Evolutionary conservation across 306 rosid species (phyloP).

Genomic region (Prunus davidiana): DNA sequence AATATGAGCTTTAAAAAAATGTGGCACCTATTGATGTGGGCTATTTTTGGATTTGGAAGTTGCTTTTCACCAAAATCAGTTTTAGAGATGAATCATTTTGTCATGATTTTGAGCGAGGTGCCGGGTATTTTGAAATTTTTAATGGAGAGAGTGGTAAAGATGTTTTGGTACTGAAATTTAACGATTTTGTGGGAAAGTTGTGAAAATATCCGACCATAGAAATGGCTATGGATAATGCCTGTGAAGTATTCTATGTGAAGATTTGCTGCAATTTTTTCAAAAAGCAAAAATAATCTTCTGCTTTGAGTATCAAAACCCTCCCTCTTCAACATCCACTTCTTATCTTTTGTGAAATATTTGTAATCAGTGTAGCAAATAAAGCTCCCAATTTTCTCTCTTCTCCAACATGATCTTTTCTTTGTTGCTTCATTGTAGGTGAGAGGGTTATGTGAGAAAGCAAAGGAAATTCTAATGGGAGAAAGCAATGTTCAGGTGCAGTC

Average conservation of each 20-base stretch:
- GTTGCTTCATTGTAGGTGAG: constrained; percentile 61
- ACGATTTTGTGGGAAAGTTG: background rate
- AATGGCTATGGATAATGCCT: background rate
- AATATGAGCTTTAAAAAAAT: background rate
- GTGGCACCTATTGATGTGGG: background rate
- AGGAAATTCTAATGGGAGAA: constrained; percentile 90
- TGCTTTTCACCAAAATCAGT: background rate
- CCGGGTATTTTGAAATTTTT: background rate
- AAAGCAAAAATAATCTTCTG: background rate
- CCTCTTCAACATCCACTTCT: background rate
- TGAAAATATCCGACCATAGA: background rate
- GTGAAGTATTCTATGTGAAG: background rate
- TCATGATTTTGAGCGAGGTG: background rate
- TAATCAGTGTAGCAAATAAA: background rate
- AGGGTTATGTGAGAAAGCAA: constrained; percentile 85
- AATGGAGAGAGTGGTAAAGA: background rate
- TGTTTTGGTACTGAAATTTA: background rate
- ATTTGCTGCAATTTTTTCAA: background rate
- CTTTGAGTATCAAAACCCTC: background rate
- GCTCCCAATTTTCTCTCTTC: background rate
- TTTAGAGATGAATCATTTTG: background rate
- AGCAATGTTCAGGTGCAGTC: constrained; percentile 93
- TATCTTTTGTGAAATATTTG: background rate
- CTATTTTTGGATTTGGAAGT: background rate
- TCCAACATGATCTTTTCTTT: constrained; percentile 15